Evolutionary conservation across 2,329 filamentous ascomycete genomes (phyloP).

Genomic region (Claviceps fusiformis): DNA sequence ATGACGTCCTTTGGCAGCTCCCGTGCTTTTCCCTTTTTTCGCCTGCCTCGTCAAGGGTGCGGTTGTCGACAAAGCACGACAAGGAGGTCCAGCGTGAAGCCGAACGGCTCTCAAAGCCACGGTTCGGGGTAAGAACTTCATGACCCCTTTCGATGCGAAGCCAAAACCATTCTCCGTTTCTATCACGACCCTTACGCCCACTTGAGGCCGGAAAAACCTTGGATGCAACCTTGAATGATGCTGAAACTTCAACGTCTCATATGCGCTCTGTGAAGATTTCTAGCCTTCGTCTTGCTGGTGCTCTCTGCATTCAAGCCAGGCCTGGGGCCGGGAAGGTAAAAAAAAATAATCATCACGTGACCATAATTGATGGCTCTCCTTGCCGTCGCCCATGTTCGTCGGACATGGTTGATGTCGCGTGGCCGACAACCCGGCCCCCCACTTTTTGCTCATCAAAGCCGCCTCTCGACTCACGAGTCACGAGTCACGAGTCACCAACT

Average conservation of each 20-base stretch:
- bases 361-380: background rate
- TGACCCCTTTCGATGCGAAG: conserved; percentile 9
- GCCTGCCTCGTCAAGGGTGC: conserved; percentile 2
- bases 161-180: conserved; percentile 2
- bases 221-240: too few relatives aligned
- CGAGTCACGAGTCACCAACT: background rate
- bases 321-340: background rate
- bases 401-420: conserved; percentile 2
- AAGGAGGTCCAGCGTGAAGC: conserved; percentile 5
- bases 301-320: background rate
- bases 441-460: background rate
- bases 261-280: background rate
- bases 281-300: background rate
- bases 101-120: conserved; percentile 13
- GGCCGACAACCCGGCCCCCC: background rate
- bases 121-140: conserved; percentile 17
- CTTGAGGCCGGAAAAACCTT: too few relatives aligned
- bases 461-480: too few relatives aligned
- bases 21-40: background rate
- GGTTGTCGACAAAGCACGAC: conserved; percentile 15
- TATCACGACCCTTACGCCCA: background rate
- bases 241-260: background rate
- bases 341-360: conserved; percentile 1
- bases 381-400: too few relatives aligned
- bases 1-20: background rate